Base-by-base conservation (phyloP, 2,329 filamentous ascomycete species). In the Lasiodiplodia gonubiensis region DNA sequence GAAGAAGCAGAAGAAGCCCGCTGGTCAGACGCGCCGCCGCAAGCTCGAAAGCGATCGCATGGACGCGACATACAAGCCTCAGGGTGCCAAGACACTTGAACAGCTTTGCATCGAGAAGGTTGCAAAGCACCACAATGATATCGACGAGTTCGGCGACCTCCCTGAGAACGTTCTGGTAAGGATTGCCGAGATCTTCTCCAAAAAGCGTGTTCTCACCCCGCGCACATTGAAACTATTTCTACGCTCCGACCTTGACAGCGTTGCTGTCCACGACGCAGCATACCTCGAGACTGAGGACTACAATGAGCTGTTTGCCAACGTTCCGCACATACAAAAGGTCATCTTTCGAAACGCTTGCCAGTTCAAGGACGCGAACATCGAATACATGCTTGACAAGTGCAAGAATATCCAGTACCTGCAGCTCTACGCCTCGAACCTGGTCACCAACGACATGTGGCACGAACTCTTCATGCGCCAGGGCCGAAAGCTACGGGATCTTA, bases 341-440 rank as follows among this genome's bases (percentile, higher is more conserved):
- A 91, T 93, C 70, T 81, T 97, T 12, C 89, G 91, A 59, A 94
- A 94, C 73, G 92, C 90, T n/a, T 92, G 95, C 60, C 94, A 97
- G 75, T 90, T 97, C 83, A 97, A 97, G 78, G 91, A 97, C 73
- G 84, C 85, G 48, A 91, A 93, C 51, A 86, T 97, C 78, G 87
- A 92, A 64, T 97, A 94, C 76, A 86, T 97, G 74, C 83, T 92
- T 23, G 88, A 89, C 66, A 91, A 92, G 57, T 86, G 91, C 60
- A 86, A 88, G 60, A 79, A 86, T 10, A 82, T 97, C n/a, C 86
- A 89, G 68, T 85, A 88, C 67, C 83, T 98, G 52, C 91, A 93
- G 70, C 84, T 98, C 0, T 90, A 95, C 70, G 92, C 93, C 12
- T 89, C 92, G 11, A 98, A 97, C 71, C 86, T 98, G 0, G 82